Conservation (phyloP, 192 early-diverging fungal genomes). For the Pilaira anomala region DNA sequence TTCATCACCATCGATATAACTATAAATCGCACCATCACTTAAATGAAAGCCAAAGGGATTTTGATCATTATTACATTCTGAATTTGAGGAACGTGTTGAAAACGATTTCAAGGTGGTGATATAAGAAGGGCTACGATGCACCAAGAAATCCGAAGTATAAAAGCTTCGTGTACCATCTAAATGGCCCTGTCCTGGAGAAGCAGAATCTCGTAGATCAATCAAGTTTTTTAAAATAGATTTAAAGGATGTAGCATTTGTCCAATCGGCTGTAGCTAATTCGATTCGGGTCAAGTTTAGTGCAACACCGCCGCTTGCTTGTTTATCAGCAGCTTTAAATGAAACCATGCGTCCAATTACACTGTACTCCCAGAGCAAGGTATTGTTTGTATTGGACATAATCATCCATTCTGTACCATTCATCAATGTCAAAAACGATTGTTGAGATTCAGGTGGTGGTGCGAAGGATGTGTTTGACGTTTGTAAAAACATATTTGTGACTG, state of each 20-base stretch:
- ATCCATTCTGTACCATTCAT: constrained; percentile 30
- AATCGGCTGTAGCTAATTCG: constrained; percentile 13
- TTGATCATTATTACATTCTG: constrained; percentile 29
- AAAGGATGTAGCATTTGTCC: constrained; percentile 7
- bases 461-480: constrained; percentile 18
- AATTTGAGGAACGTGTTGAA: constrained; percentile 26
- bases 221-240: constrained; percentile 2
- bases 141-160: constrained; percentile 17
- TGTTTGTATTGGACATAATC: constrained; percentile 11
- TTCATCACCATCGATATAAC: constrained; percentile 25
- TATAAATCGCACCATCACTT: constrained; percentile 28
- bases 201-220: not conserved
- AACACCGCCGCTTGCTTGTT: constrained; percentile 22
- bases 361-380: constrained; percentile 19
- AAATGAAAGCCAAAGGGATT: constrained; percentile 31
- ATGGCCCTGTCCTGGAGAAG: not conserved
- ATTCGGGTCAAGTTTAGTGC: constrained; percentile 14
- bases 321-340: constrained; percentile 6
- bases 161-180: constrained; percentile 13
- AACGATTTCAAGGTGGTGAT: constrained; percentile 31
- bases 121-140: constrained; percentile 18
- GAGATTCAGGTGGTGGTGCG: constrained; percentile 2
- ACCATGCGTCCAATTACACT: constrained; percentile 28
- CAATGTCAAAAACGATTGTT: constrained; percentile 11
- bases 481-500: constrained; percentile 3